Evolutionary conservation across 148 eudicot species (phyloP), one percentile per base, ranked within the genome.

Genomic region (Camellia sinensis): DNA sequence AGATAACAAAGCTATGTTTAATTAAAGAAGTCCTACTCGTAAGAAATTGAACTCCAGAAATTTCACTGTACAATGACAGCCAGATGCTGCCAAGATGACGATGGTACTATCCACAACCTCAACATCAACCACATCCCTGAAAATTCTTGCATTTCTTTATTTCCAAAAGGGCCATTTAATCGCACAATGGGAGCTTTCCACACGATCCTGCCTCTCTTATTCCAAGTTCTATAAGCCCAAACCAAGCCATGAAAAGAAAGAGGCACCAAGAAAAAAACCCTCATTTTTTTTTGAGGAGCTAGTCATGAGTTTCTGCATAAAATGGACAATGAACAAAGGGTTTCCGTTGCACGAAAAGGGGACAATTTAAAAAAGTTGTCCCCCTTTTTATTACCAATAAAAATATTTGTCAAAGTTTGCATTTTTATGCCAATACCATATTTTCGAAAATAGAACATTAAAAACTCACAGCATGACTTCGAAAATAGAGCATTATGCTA

Each of bases 151-250:
- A 29, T 65, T 21, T 65, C 11, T 29, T 65, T 29, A 65, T 22
- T 65, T 65, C 40, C 43, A 65, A 50, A 48, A 18, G 46, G 56
- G 46, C 13, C 54, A 45, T 21, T 17, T 70, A 45, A 50, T 2
- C 21, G 59, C 8, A 48, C 7, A 11, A 50, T 21, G 59, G 74
- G 74, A 48, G 74, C 74, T 71, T 44, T 50, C 29, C 60, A 72
- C 29, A 18, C 18, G 13, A 45, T 43, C 40, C 73, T 70, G 48
- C 54, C 56, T 3, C 11, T n/a, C 7, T 10, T n/a, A 45, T 69
- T 44, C 73, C 74, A 71, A 71, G 74, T 50, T 37, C 53, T 69
- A 29, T 17, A 29, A 73, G 63, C 63, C 62, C 59, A 73, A 53
- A 6, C 21, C 76, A 54, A 53, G 76, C 45, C 76, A 73, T 2